Conservation (phyloP, 495 filamentous ascomycete genomes). For the Penicillium maclennaniae region DNA sequence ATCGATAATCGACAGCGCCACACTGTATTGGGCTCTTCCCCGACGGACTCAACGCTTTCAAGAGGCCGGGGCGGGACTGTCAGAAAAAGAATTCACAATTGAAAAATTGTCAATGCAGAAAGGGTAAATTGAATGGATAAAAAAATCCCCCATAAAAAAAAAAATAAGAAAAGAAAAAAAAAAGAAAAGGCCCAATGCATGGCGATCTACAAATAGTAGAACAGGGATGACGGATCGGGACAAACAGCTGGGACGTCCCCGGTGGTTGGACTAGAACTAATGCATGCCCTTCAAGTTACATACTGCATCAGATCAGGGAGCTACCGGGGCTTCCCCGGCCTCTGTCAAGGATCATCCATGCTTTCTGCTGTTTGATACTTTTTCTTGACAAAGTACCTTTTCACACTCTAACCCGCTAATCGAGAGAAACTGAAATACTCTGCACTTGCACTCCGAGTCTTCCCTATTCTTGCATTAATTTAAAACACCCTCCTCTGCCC, state of each 20-base stretch:
- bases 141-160: not conserved
- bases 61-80: not conserved
- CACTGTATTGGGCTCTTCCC: slow-evolving; percentile 6
- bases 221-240: slow-evolving; percentile 18
- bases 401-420: not conserved
- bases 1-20: slow-evolving; percentile 26
- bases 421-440: not conserved
- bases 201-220: slow-evolving; percentile 18
- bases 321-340: slow-evolving; percentile 21
- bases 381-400: not conserved
- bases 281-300: not conserved
- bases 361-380: slow-evolving; percentile 10
- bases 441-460: not conserved
- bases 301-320: slow-evolving; percentile 13
- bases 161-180: not conserved
- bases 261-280: not conserved
- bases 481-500: not conserved
- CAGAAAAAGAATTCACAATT: not conserved
- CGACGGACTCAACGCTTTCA: slow-evolving; percentile 4
- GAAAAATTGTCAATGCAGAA: not conserved
- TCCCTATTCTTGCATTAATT: not conserved
- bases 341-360: slow-evolving; percentile 40
- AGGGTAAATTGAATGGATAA: not conserved
- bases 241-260: not conserved
- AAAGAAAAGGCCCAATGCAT: not conserved